Evolutionary conservation across 176 grass and related monocot species (phyloP), one percentile per base, ranked within the genome.

Genomic region (Oryza meridionalis): DNA sequence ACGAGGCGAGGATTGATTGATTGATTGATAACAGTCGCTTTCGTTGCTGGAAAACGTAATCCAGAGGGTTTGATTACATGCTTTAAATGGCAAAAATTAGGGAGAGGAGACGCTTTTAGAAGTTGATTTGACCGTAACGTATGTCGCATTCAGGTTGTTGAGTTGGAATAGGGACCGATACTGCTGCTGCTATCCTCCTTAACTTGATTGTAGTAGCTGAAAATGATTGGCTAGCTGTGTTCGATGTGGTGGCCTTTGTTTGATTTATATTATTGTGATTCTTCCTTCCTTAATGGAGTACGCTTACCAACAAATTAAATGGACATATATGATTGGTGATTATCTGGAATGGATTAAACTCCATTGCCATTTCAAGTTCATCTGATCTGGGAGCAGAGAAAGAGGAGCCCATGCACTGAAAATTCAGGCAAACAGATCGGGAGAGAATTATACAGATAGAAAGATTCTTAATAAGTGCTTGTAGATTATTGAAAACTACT

Each of bases 1-100:
- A 65, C 58, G 55, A 78, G 58, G 73, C 3, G 58, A 77, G 68
- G 74, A 86, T 59, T 89, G 31, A 91, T 61, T 77, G n/a, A 51
- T 65, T 66, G 45, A 9, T 65, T 66, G 45, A 21, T 21, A 9
- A 58, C 6, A 16, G 49, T 65, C 76, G 25, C 65, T 67, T 79
- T 67, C 58, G 0, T 38, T 50, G 17, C 7, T 1, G 73, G 73
- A 33, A 61, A 19, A 76, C 51, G 51, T 76, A 37, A 59, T 62
- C 3, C 4, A 17, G 16, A 32, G 65, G 19, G 9, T 58, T 67
- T 67, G 77, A n/a, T 24, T 46, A 2, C 2, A 24, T 3, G 14
- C 0, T 13, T 12, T 67, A 19, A 21, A 17, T 19, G 37, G 42
- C n/a, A 7, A 35, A 67, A 32, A 33, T n/a, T 58, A 58, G 53